phyloP scores from a whole-genome alignment of 768 basidiomycete genomes.

The Nidularia pulvinata region DNA sequence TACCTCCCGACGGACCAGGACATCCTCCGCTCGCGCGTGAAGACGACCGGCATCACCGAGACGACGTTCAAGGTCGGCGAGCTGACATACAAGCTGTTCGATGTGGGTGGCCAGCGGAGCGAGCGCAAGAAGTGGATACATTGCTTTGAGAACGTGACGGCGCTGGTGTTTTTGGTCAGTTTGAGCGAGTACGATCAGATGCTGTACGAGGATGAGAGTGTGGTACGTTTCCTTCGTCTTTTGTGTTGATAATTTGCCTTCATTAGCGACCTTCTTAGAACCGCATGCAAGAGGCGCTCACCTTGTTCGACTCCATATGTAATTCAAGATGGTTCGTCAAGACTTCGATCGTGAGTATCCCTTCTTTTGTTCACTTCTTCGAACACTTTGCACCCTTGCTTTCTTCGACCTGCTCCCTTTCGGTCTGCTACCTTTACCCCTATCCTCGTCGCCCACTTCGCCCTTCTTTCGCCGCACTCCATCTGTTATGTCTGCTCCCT shows the following conservation, averaged over 20 bases:
- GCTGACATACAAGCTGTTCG: conserved; percentile 91
- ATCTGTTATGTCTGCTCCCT: too few relatives aligned
- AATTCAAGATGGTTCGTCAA: conserved; percentile 98
- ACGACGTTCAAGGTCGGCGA: conserved; percentile 97
- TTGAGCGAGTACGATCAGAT: conserved; percentile 98
- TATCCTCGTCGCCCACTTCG: too few relatives aligned
- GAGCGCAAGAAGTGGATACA: conserved; percentile 97
- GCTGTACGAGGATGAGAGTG: conserved; percentile 95
- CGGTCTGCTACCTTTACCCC: too few relatives aligned
- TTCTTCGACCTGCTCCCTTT: too few relatives aligned
- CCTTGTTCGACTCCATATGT: conserved; percentile 97
- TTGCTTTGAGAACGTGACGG: conserved; percentile 94
- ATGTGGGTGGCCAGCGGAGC: conserved; percentile 88
- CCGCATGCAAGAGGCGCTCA: conserved; percentile 90
- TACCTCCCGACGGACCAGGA: conserved; percentile 97
- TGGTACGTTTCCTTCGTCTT: conserved; percentile 50
- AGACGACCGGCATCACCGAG: conserved; percentile 98
- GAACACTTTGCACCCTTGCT: too few relatives aligned
- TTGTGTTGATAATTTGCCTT: neutral
- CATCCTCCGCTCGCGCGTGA: conserved; percentile 91
- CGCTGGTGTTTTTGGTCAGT: conserved; percentile 90
- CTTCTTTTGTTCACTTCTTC: neutral
- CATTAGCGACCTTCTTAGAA: neutral
- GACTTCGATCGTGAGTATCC: conserved; percentile 79
- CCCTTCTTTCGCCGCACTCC: too few relatives aligned